Base-by-base conservation (phyloP, 2,329 filamentous ascomycete species). In the Botrytis sinoallii region DNA sequence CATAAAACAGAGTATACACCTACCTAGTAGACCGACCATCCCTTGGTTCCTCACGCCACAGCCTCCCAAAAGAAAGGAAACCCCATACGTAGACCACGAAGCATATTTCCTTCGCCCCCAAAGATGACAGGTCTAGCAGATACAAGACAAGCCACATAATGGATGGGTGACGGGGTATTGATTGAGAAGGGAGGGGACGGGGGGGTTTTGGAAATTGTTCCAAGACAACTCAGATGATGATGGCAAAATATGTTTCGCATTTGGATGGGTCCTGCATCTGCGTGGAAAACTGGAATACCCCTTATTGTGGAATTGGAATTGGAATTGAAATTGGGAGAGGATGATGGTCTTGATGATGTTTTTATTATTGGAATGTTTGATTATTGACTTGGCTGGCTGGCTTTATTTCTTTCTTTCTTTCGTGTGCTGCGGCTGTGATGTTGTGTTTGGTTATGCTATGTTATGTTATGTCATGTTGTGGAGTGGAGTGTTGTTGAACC, bases 181-280 rank as follows among this genome's bases (percentile, higher is more conserved):
- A 25, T 48, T 22, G 20, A 22, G 46, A 48, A 48, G 46, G 9
- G 46, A 25, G 32, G 32, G 32, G 32, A 32, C 32, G 32, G 32
- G 32, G 32, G 32, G 32, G 3, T 32, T 29, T 40, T 29, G 25
- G n/a, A 71, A 52, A 71, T 71, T 65, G 60, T 66, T 71, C 60
- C 70, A 66, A 66, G 70, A 71, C 70, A 66, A 40, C 59, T 71
- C 60, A 64, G 35, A 29, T 14, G 40, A 42, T 42, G 46, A 52
- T n/a, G 40, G 32, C 25, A 35, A 14, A 55, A 40, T 38, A 52
- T 29, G 46, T 67, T 55, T 67, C 46, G 65, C 65, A 55, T 67
- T 22, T 38, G 18, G 46, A 55, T 20, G 46, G 46, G 65, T 35
- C 63, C 42, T 29, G 42, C 63, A 48, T 16, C 29, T 29, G 42